Percentiles rank a stretch among this genome's conserved stretches.
Evolutionary conservation across 2,329 filamentous ascomycete genomes (phyloP).

Genomic region (Huntiella bhutanensis): DNA sequence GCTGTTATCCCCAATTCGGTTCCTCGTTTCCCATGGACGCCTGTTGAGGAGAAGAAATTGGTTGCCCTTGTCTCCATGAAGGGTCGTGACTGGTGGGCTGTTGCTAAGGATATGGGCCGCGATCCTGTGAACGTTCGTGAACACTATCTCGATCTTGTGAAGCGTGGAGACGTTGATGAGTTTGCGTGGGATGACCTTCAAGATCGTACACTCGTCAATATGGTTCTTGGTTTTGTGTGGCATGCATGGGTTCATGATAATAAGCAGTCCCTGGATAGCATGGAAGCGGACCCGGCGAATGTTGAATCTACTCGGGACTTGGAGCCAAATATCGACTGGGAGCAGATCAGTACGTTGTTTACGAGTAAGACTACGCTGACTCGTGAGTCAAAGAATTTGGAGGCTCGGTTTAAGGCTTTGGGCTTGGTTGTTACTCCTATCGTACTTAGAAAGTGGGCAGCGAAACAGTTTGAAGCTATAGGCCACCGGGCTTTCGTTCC

Average conservation of each 20-base stretch:
- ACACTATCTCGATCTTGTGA: conserved; percentile 5
- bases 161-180: background rate
- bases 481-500: conserved; percentile 5
- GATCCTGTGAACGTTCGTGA: conserved; percentile 7
- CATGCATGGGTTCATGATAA: conserved; percentile 8
- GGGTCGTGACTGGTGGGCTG: conserved; percentile 5
- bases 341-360: background rate
- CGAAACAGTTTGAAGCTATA: conserved; percentile 6
- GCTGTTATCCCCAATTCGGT: conserved; percentile 3
- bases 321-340: background rate
- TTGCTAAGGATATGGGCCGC: conserved; percentile 4
- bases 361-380: background rate
- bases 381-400: background rate
- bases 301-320: background rate
- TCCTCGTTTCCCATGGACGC: conserved; percentile 1
- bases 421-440: conserved; percentile 5
- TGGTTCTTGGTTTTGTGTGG: conserved; percentile 5
- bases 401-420: background rate
- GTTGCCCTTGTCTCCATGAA: background rate
- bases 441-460: conserved; percentile 7
- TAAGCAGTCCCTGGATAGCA: background rate
- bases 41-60: conserved; percentile 3
- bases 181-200: conserved; percentile 4
- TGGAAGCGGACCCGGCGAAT: background rate
- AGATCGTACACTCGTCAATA: conserved; percentile 3